Evolutionary conservation across 1,284 basidiomycete genomes (phyloP).

Genomic region (Cutaneotrichosporon sp.): DNA sequence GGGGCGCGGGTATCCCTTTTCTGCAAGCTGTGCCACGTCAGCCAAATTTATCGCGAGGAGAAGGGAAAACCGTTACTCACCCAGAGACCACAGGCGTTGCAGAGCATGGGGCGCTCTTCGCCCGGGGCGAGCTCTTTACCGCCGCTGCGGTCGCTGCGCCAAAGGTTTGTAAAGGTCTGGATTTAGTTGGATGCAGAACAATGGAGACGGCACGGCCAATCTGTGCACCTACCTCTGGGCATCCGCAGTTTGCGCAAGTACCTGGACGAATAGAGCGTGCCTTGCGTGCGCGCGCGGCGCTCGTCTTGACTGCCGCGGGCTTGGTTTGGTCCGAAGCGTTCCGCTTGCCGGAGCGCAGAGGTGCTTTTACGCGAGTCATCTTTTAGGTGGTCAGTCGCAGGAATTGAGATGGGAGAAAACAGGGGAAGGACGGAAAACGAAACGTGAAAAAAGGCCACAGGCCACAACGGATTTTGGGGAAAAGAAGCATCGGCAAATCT

Average conservation of each 20-base stretch:
- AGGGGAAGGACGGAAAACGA: no score
- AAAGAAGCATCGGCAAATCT: no score
- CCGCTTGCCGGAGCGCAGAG: neutral
- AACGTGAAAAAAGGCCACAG: neutral
- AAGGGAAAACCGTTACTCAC: constrained; percentile 4
- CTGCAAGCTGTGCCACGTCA: neutral
- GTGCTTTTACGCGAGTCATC: neutral
- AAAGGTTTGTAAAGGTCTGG: constrained; percentile 15
- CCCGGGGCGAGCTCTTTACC: neutral
- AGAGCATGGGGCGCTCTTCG: constrained; percentile 9
- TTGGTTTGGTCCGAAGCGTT: neutral
- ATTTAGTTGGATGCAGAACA: neutral
- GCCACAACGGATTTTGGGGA: no score
- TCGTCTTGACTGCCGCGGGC: neutral
- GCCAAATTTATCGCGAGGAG: neutral
- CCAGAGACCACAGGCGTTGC: constrained; percentile 21
- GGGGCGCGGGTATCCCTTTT: constrained; percentile 3
- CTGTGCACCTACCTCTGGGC: neutral
- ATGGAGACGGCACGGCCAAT: neutral
- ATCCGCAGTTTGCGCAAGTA: constrained; percentile 5
- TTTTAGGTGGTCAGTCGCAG: no score
- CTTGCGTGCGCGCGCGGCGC: constrained; percentile 1
- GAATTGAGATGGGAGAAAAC: no score
- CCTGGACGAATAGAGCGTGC: constrained; percentile 1
- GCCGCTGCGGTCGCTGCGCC: constrained; percentile 7